These are phyloP conservation scores for Salix purpurea DNA, from an alignment of 345 rosid species.

Conservation along the genomic window DNA sequence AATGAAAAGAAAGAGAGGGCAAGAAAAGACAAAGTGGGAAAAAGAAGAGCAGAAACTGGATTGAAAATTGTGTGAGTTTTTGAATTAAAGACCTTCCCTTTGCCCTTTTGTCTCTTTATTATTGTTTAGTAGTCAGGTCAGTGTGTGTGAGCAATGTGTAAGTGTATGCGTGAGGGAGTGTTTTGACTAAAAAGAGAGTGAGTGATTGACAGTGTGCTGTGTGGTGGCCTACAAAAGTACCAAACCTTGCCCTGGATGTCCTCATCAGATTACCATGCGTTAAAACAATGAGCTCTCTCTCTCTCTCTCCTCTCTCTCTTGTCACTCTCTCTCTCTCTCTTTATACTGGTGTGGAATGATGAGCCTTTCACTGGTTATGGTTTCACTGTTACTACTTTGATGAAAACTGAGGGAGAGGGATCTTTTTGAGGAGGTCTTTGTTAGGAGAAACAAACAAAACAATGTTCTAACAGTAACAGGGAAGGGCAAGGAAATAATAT, in stretches of 20 bases:
- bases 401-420: neutral
- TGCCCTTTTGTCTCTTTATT: slow-evolving; percentile 10
- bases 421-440: neutral
- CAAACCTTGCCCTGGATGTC: slow-evolving; percentile 7
- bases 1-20: slow-evolving; percentile 4
- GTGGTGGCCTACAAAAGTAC: slow-evolving; percentile 24
- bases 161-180: neutral
- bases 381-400: neutral
- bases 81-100: slow-evolving; percentile 15
- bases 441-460: slow-evolving; percentile 10
- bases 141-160: neutral
- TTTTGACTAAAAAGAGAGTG: slow-evolving; percentile 12
- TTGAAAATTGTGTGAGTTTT: slow-evolving; percentile 14
- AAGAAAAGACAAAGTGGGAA: slow-evolving; percentile 18
- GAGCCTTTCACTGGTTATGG: slow-evolving; percentile 5
- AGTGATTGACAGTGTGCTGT: slow-evolving; percentile 11
- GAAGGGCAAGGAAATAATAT: neutral
- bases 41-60: slow-evolving; percentile 1
- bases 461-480: neutral
- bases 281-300: slow-evolving; percentile 2
- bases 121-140: slow-evolving; percentile 3
- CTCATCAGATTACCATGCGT: slow-evolving; percentile 6
- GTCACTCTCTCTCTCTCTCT: neutral
- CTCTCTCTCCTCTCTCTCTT: neutral
- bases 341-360: no score